Conservation (phyloP, 139 green algal genomes). For the Astrephomene gubernaculifera region DNA sequence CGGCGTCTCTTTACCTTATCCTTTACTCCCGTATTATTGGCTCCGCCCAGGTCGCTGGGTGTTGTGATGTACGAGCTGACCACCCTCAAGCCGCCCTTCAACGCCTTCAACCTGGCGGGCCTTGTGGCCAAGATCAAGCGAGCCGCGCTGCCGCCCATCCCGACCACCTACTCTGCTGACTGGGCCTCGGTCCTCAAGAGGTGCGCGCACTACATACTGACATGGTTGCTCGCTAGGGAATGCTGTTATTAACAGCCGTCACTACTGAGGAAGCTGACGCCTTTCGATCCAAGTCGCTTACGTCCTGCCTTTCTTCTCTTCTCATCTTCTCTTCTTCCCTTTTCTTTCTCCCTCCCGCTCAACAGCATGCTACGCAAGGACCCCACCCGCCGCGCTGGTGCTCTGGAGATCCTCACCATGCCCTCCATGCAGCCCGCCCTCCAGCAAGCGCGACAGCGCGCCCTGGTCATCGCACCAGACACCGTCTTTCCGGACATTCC, state of each 20-base stretch:
- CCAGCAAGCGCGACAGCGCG: constrained; percentile 38
- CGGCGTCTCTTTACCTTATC: too few relatives aligned
- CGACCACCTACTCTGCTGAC: constrained; percentile 23
- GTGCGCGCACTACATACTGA: neutral
- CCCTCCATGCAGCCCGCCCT: constrained; percentile 42
- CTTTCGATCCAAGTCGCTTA: too few relatives aligned
- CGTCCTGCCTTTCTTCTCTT: neutral
- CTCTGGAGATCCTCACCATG: constrained; percentile 53
- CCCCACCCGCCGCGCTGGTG: constrained; percentile 48
- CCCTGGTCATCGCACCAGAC: constrained; percentile 40
- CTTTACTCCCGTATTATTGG: too few relatives aligned
- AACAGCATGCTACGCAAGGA: constrained; percentile 70
- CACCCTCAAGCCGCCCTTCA: constrained; percentile 68
- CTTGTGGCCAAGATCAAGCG: constrained; percentile 53
- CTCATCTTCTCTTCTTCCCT: neutral
- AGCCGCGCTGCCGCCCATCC: constrained; percentile 32
- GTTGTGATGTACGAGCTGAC: constrained; percentile 77
- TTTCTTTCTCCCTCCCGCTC: neutral
- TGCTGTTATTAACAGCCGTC: too few relatives aligned
- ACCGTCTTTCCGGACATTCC: neutral
- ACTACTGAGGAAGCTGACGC: too few relatives aligned
- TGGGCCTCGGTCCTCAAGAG: constrained; percentile 40
- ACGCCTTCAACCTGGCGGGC: constrained; percentile 71
- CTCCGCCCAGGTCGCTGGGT: constrained; percentile 74
- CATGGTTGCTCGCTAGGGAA: neutral